These are phyloP conservation scores for Remersonia thermophila DNA, from an alignment of 2,329 filamentous ascomycete genomes.

Conservation along the genomic window DNA sequence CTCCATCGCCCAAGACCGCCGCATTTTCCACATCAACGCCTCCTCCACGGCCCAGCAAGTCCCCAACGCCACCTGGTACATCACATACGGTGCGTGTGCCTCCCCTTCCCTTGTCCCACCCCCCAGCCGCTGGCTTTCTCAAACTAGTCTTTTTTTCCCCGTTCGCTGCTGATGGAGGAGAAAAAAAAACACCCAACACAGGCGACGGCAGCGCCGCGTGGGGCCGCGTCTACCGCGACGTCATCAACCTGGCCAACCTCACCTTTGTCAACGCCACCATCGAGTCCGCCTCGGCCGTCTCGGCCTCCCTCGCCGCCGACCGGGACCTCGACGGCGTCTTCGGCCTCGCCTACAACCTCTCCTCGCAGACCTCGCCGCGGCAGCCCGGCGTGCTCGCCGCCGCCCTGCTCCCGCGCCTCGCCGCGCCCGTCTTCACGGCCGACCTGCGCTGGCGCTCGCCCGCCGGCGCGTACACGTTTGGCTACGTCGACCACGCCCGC, in stretches of 20 bases:
- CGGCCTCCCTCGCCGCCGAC: constrained; percentile 26
- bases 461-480: constrained; percentile 26
- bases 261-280: constrained; percentile 30
- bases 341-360: constrained; percentile 30
- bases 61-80: constrained; percentile 27
- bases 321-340: constrained; percentile 30
- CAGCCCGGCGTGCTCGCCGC: constrained; percentile 32
- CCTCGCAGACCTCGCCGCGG: constrained; percentile 31
- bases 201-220: constrained; percentile 31
- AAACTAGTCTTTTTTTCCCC: too few species aligned
- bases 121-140: too few species aligned
- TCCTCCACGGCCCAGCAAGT: constrained; percentile 33
- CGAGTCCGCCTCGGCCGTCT: constrained; percentile 30
- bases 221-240: constrained; percentile 32
- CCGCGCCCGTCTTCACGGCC: constrained; percentile 22
- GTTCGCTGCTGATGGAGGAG: too few species aligned
- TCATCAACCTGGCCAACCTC: constrained; percentile 30
- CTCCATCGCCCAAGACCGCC: constrained; percentile 32
- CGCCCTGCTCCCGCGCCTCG: constrained; percentile 21
- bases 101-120: too few species aligned
- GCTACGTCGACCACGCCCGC: constrained; percentile 41
- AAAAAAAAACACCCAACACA: too few species aligned
- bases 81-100: constrained; percentile 7
- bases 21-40: constrained; percentile 32
- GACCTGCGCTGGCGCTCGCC: constrained; percentile 22